Percentiles rank a stretch among this genome's conserved stretches.
Conservation (phyloP, 495 filamentous ascomycete genomes). For the Evernia prunastri region DNA sequence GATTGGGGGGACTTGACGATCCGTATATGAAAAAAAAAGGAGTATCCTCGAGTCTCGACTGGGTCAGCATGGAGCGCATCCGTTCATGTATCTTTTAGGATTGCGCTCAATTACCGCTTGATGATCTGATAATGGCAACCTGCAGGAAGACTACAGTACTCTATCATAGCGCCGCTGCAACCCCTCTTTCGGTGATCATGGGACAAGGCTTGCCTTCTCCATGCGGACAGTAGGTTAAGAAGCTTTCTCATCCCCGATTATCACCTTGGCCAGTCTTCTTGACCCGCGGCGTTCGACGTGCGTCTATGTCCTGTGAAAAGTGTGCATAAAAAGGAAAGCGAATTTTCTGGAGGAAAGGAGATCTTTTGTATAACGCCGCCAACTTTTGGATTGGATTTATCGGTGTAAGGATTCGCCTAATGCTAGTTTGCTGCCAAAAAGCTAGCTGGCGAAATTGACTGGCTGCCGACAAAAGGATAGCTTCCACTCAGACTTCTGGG, state of each 20-base stretch:
- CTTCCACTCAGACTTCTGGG: conserved; percentile 1
- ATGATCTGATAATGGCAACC: conserved; percentile 5
- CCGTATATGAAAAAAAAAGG: neutral
- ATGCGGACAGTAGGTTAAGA: neutral
- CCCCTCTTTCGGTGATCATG: conserved; percentile 20
- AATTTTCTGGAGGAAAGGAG: neutral
- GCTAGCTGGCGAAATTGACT: conserved; percentile 2
- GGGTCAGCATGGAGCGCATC: neutral
- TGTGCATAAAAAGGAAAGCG: neutral
- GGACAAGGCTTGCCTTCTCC: neutral
- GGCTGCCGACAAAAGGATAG: conserved; percentile 6
- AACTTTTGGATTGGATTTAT: neutral
- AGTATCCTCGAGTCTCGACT: conserved; percentile 3
- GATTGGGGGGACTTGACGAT: neutral
- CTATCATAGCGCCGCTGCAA: conserved; percentile 18
- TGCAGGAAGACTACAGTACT: conserved; percentile 17
- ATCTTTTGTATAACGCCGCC: neutral
- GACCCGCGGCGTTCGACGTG: neutral
- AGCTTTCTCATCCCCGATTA: neutral
- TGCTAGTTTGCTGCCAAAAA: conserved; percentile 10
- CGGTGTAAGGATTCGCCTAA: neutral
- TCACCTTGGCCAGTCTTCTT: neutral
- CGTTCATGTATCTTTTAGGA: neutral
- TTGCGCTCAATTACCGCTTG: neutral
- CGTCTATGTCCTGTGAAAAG: neutral